Conservation (phyloP, 2,329 filamentous ascomycete species). For the Nothopassalora personata region DNA sequence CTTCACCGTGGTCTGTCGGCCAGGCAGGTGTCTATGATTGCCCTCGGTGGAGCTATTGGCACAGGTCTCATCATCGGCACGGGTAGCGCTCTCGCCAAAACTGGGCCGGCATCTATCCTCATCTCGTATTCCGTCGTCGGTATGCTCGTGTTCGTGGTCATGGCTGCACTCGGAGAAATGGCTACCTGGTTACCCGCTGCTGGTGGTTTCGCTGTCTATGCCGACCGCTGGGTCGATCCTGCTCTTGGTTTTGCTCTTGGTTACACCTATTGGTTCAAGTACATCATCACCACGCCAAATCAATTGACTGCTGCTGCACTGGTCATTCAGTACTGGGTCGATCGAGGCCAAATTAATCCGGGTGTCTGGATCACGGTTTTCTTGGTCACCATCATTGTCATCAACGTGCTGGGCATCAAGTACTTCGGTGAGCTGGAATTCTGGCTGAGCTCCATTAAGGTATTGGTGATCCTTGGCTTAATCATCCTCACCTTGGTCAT, state of each 20-base stretch:
- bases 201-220: slow-evolving; percentile 77
- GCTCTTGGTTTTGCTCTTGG: slow-evolving; percentile 75
- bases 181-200: slow-evolving; percentile 73
- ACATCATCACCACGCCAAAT: slow-evolving; percentile 80
- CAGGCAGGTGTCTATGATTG: slow-evolving; percentile 58
- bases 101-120: slow-evolving; percentile 60
- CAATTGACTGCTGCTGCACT: slow-evolving; percentile 75
- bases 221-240: slow-evolving; percentile 71
- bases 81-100: slow-evolving; percentile 46
- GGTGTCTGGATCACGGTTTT: slow-evolving; percentile 62
- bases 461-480: slow-evolving; percentile 42
- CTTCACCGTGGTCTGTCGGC: slow-evolving; percentile 51
- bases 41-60: slow-evolving; percentile 69
- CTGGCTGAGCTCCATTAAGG: slow-evolving; percentile 45
- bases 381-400: slow-evolving; percentile 38
- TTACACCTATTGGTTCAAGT: slow-evolving; percentile 54
- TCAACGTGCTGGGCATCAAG: slow-evolving; percentile 57
- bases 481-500: slow-evolving; percentile 39
- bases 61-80: slow-evolving; percentile 69
- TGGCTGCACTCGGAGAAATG: slow-evolving; percentile 80
- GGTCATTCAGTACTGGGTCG: slow-evolving; percentile 73
- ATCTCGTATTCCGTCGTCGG: slow-evolving; percentile 67
- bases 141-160: slow-evolving; percentile 71
- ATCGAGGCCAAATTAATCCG: slow-evolving; percentile 33
- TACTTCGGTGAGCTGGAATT: slow-evolving; percentile 49